A percentile compares a stretch with the other conserved stretches of the same genome.
phyloP scores from a whole-genome alignment of 768 basidiomycete genomes.

The Pleurotus pulmonarius region DNA sequence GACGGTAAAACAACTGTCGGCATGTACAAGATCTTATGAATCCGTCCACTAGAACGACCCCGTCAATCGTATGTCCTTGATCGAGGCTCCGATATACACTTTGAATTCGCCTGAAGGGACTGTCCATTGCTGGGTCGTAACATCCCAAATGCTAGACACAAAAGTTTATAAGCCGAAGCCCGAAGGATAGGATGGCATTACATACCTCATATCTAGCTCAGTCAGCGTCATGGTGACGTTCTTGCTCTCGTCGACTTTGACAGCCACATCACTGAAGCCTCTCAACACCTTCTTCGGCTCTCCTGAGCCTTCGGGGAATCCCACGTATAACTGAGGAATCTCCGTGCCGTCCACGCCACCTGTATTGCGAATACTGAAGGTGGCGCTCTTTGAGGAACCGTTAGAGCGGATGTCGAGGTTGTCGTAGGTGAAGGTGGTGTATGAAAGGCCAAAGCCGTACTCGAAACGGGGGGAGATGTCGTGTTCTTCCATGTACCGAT shows the following conservation, averaged over 20 bases:
- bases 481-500: constrained; percentile 35
- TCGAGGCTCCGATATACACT: constrained; percentile 51
- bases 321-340: constrained; percentile 75
- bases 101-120: constrained; percentile 47
- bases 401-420: constrained; percentile 45
- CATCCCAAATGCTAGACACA: constrained; percentile 46
- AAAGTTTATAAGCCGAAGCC: not conserved
- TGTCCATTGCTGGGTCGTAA: constrained; percentile 43
- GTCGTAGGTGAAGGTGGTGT: constrained; percentile 76
- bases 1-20: too few species aligned
- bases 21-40: not conserved
- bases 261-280: constrained; percentile 60
- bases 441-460: constrained; percentile 88
- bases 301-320: constrained; percentile 55
- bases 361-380: constrained; percentile 63
- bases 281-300: constrained; percentile 72
- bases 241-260: constrained; percentile 42
- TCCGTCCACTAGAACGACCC: constrained; percentile 21
- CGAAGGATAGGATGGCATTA: not conserved
- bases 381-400: constrained; percentile 39
- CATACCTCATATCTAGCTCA: constrained; percentile 43
- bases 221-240: constrained; percentile 48
- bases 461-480: constrained; percentile 79
- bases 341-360: constrained; percentile 56
- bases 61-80: constrained; percentile 39